Evolutionary conservation across 768 basidiomycete genomes (phyloP).

Genomic region (Phlebiopsis gigantea): DNA sequence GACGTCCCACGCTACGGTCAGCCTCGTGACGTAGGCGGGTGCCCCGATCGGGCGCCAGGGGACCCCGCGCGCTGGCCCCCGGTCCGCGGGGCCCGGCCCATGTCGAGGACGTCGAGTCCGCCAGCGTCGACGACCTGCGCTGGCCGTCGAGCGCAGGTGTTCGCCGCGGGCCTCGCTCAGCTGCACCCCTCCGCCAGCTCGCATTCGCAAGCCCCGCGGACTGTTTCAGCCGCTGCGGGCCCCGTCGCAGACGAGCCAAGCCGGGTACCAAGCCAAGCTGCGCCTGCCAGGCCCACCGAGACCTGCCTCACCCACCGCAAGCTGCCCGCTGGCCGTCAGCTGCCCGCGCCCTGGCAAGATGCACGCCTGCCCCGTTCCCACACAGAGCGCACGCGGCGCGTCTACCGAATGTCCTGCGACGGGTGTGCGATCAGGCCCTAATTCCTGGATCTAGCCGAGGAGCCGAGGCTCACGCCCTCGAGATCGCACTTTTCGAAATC

Average conservation of each 20-base stretch:
- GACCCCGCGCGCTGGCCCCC: neutral
- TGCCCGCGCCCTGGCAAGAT: neutral
- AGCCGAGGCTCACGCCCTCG: constrained; percentile 9
- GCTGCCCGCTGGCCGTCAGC: neutral
- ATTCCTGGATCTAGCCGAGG: constrained; percentile 12
- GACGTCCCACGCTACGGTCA: constrained; percentile 3
- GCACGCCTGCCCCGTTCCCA: neutral
- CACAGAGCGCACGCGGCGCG: neutral
- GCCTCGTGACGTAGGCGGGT: constrained; percentile 14
- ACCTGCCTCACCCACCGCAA: neutral
- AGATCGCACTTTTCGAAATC: constrained; percentile 8
- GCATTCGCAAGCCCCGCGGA: neutral
- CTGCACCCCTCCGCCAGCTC: neutral
- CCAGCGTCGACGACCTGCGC: too few species aligned
- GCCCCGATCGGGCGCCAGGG: constrained; percentile 1
- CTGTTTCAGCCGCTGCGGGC: constrained; percentile 1
- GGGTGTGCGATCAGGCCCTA: constrained; percentile 13
- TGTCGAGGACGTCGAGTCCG: too few species aligned
- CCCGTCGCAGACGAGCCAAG: neutral
- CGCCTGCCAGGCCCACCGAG: neutral
- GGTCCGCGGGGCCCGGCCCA: neutral
- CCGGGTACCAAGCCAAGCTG: neutral
- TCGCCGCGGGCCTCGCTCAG: neutral
- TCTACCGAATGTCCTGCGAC: neutral
- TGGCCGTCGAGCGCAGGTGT: neutral